Evolutionary conservation across 352 stramenopile genomes (phyloP), one percentile per base, ranked within the genome.

Genomic region (Phytopythium delawarense): DNA sequence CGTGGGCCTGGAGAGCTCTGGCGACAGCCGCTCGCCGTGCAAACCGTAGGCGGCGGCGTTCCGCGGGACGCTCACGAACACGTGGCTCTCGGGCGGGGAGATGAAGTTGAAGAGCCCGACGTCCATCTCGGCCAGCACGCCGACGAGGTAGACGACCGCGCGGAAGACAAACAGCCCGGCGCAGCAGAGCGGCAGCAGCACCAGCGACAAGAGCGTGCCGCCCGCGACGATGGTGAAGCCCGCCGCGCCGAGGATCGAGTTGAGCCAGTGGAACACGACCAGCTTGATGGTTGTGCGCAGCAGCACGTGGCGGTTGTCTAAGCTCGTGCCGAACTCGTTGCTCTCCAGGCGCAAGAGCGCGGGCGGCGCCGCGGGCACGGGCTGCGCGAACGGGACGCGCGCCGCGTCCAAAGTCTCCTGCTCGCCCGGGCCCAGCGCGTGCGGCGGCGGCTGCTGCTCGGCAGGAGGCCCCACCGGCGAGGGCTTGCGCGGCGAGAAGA

Each of bases 41-140:
- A 74, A 59, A 1, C 69, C 66, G 39, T 59, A 74, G 39, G 76
- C 76, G n/a, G 69, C 71, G 40, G 78, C 69, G 40, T 72, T 70
- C 15, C 67, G 59, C 59, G 72, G 69, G 11, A 73, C 70, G 56
- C 63, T 74, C 37, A 77, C 60, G 52, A 71, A 87, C 49, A 91
- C 79, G 52, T 78, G 75, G 25, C 86, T 69, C 42, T 79, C 65
- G 12, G 70, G 59, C 25, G 79, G 70, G 28, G 81, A 77, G 48
- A 84, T 76, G 63, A 84, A 88, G 76, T 90, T 90, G 71, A 73
- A 74, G 44, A 91, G 73, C 42, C 61, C 62, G 32, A 87, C 78
- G 49, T 91, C 81, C 57, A 87, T 61, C 50, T 85, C 73, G 3
- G 81, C 75, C 49, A 91, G 65, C 39, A 81, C 75, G 11, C 71